These are phyloP conservation scores for Aureobasidium melanogenum DNA, from an alignment of 2,329 filamentous ascomycete genomes.

Conservation along the genomic window DNA sequence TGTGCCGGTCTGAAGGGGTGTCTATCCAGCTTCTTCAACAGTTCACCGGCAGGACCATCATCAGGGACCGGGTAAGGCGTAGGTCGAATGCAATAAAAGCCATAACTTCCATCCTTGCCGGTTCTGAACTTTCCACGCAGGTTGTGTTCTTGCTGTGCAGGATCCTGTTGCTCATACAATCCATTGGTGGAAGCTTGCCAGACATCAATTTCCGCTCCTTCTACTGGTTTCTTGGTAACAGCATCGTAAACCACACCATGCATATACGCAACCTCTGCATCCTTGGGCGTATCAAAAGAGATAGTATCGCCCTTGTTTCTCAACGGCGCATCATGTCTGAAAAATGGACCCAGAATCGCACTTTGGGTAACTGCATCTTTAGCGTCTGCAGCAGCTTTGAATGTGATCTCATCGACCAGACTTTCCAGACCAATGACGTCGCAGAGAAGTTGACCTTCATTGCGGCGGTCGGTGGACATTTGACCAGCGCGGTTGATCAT, in stretches of 20 bases:
- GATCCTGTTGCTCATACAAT: conserved; percentile 60
- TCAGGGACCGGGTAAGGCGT: conserved; percentile 46
- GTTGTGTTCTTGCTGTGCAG: conserved; percentile 60
- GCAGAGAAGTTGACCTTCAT: conserved; percentile 53
- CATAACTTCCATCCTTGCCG: conserved; percentile 54
- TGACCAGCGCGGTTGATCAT: conserved; percentile 54
- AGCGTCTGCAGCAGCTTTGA: conserved; percentile 49
- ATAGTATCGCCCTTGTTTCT: conserved; percentile 63
- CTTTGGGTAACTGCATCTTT: conserved; percentile 54
- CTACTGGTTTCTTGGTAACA: conserved; percentile 57
- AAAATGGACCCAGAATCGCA: conserved; percentile 79
- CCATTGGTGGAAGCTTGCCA: conserved; percentile 73
- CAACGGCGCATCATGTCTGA: conserved; percentile 62
- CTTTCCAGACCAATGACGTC: conserved; percentile 52
- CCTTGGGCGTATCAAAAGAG: conserved; percentile 38
- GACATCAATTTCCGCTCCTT: conserved; percentile 60
- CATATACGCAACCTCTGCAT: conserved; percentile 53
- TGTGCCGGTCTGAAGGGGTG: conserved; percentile 55
- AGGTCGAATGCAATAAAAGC: conserved; percentile 34
- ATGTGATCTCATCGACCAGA: conserved; percentile 71
- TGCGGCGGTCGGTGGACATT: conserved; percentile 54
- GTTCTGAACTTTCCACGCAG: conserved; percentile 64
- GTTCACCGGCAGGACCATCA: conserved; percentile 49
- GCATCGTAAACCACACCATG: conserved; percentile 51
- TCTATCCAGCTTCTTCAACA: conserved; percentile 50